phyloP scores from a whole-genome alignment of 768 basidiomycete genomes.

The Suillus luteus region DNA sequence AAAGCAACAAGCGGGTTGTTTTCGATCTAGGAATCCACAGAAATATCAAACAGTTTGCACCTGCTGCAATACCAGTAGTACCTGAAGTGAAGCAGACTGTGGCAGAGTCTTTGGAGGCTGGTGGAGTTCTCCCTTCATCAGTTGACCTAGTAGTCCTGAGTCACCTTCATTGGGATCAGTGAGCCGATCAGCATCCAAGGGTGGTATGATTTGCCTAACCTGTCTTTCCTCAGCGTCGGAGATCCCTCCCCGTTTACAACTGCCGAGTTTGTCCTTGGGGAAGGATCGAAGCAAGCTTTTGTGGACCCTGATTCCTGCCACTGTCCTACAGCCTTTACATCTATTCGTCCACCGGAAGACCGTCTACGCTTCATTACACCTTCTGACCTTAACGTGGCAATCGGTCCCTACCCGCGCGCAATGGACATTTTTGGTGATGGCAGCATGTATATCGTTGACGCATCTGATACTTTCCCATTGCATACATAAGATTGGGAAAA shows the following conservation, averaged over 20 bases:
- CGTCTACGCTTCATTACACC: slow-evolving; percentile 37
- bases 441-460: slow-evolving; percentile 54
- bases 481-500: not conserved
- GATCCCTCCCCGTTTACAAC: slow-evolving; percentile 43
- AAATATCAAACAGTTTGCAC: slow-evolving; percentile 46
- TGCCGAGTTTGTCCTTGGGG: slow-evolving; percentile 48
- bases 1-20: slow-evolving; percentile 39
- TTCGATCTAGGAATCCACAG: slow-evolving; percentile 63
- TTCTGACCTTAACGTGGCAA: slow-evolving; percentile 34
- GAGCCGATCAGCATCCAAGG: slow-evolving; percentile 42
- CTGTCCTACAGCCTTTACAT: slow-evolving; percentile 35
- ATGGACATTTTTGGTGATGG: slow-evolving; percentile 57
- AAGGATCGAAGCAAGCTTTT: slow-evolving; percentile 29
- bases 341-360: slow-evolving; percentile 36
- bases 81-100: slow-evolving; percentile 32
- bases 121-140: slow-evolving; percentile 44
- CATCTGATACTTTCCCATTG: slow-evolving; percentile 32
- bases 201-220: slow-evolving; percentile 39
- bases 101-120: slow-evolving; percentile 46
- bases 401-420: slow-evolving; percentile 50
- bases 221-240: slow-evolving; percentile 48
- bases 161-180: slow-evolving; percentile 53
- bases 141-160: slow-evolving; percentile 47
- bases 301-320: slow-evolving; percentile 40
- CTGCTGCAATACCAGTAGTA: slow-evolving; percentile 22